A percentile compares a stretch with the other conserved stretches of the same genome.
These are phyloP conservation scores for Cochliopodium minus DNA, from an alignment of 208 protist genomes.

Conservation along the genomic window DNA sequence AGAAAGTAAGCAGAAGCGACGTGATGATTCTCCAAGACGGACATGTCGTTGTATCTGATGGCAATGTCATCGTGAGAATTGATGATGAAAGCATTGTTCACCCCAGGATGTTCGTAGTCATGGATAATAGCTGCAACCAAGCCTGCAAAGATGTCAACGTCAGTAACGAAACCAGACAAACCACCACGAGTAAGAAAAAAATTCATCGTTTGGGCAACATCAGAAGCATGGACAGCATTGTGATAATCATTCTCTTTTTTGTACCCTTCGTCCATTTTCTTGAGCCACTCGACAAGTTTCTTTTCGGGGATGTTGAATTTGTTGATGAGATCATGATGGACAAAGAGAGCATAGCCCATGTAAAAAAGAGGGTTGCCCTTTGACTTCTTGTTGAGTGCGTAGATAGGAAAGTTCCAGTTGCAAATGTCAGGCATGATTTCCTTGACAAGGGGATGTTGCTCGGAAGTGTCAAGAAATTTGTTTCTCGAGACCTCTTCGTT, in stretches of 20 bases:
- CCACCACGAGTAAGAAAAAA: constrained; percentile 18
- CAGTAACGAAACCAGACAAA: constrained; percentile 29
- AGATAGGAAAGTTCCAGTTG: constrained; percentile 59
- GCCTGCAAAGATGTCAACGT: constrained; percentile 59
- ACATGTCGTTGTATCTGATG: constrained; percentile 74
- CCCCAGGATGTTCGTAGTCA: constrained; percentile 84
- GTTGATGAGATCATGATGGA: constrained; percentile 57
- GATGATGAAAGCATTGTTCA: constrained; percentile 47
- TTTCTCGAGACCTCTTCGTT: too few relatives aligned
- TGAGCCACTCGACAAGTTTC: constrained; percentile 52
- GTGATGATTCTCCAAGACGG: constrained; percentile 82
- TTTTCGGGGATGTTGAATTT: constrained; percentile 55
- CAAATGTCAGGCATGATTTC: too few relatives aligned
- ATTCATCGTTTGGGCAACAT: constrained; percentile 44
- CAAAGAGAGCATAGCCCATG: constrained; percentile 52
- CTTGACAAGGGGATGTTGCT: too few relatives aligned
- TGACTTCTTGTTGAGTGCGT: constrained; percentile 57
- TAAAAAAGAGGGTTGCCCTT: constrained; percentile 62
- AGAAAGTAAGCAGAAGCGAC: constrained; percentile 61
- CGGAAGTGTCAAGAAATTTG: too few relatives aligned
- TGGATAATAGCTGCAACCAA: constrained; percentile 74
- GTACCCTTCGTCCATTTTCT: constrained; percentile 29
- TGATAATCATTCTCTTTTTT: constrained; percentile 45
- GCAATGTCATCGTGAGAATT: constrained; percentile 50
- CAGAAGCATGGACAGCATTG: constrained; percentile 43